phyloP scores from a whole-genome alignment of 371 early-diverging fungal genomes.

The Lichtheimia hyalospora region DNA sequence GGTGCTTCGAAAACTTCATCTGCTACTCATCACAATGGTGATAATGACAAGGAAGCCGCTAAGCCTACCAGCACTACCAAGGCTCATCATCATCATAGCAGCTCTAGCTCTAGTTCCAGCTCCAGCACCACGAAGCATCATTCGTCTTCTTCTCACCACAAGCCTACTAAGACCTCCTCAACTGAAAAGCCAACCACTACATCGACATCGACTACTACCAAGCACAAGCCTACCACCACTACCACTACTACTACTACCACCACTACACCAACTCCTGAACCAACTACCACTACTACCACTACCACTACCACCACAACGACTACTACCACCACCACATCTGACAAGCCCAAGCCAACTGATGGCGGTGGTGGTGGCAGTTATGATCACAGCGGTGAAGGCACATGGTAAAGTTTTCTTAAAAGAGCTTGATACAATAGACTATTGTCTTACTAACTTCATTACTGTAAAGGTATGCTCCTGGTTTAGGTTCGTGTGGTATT shows the following conservation, averaged over 20 bases:
- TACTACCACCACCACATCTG: neutral
- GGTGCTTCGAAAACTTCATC: neutral
- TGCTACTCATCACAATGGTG: neutral
- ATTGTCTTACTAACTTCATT: too few species aligned
- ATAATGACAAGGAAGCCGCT: slow-evolving; percentile 3
- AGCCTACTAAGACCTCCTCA: slow-evolving; percentile 4
- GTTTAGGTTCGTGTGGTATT: slow-evolving; percentile 36
- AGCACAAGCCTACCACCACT: slow-evolving; percentile 5
- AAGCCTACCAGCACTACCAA: neutral
- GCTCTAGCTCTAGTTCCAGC: too few species aligned
- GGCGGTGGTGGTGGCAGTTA: slow-evolving; percentile 1
- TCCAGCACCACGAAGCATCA: too few species aligned
- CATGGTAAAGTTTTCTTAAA: slow-evolving; percentile 16
- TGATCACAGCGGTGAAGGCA: slow-evolving; percentile 36
- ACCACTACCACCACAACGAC: slow-evolving; percentile 4
- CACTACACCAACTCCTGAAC: slow-evolving; percentile 8
- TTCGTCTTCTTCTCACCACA: neutral
- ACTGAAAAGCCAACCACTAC: slow-evolving; percentile 1
- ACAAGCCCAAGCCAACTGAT: slow-evolving; percentile 1
- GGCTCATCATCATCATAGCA: neutral
- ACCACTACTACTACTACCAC: slow-evolving; percentile 1
- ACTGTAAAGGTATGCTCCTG: slow-evolving; percentile 1
- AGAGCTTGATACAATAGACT: too few species aligned
- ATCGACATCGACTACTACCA: neutral
- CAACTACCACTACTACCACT: neutral